Conservation (phyloP, 768 basidiomycete species). For the Inosperma sp. region DNA sequence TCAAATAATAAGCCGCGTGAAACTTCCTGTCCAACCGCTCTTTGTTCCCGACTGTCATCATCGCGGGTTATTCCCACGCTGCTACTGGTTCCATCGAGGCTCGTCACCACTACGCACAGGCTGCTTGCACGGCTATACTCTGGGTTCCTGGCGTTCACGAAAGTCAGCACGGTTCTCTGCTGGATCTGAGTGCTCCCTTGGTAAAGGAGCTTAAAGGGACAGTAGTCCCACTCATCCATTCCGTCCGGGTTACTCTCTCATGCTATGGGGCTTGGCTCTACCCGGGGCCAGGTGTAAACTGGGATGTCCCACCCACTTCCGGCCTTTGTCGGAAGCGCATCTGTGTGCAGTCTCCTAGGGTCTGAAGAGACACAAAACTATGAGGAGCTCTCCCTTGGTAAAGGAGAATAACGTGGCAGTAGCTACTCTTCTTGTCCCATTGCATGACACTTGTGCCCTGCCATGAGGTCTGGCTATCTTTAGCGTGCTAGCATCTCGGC, state of each 20-base stretch:
- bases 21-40: no score
- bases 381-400: conserved; percentile 6
- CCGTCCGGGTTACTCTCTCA: neutral
- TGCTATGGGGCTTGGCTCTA: neutral
- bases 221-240: neutral
- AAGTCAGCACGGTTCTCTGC: conserved; percentile 1
- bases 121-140: neutral
- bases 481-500: neutral
- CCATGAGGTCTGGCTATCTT: neutral
- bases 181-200: conserved; percentile 1
- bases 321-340: neutral
- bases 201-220: neutral
- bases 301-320: conserved; percentile 1
- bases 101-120: neutral
- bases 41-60: conserved; percentile 1
- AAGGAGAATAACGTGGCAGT: neutral
- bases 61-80: neutral
- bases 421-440: neutral
- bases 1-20: no score
- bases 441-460: neutral
- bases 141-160: neutral
- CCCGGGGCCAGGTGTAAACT: neutral
- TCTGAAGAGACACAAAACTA: conserved; percentile 6
- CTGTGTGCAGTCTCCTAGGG: neutral
- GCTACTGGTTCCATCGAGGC: neutral